These are phyloP conservation scores for Zopfia rhizophila DNA, from an alignment of 2,329 filamentous ascomycete genomes.

Conservation along the genomic window DNA sequence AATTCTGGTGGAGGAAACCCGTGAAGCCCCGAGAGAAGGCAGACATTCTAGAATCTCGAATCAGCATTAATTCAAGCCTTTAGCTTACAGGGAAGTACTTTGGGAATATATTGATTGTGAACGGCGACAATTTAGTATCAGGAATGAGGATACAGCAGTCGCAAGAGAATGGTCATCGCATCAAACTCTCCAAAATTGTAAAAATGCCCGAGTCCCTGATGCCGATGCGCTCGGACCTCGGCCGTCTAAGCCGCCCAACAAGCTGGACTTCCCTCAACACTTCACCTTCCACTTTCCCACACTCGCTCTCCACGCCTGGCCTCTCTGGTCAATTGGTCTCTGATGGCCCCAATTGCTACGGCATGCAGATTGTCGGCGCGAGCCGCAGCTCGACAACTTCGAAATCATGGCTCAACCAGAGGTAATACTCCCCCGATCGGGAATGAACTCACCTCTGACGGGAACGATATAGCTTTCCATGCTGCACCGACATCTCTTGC, in stretches of 20 bases:
- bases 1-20: slow-evolving; percentile 36
- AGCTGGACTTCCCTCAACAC: slow-evolving; percentile 36
- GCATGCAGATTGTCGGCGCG: slow-evolving; percentile 72
- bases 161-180: slow-evolving; percentile 1
- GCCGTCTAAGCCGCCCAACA: slow-evolving; percentile 45
- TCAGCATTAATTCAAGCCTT: neutral
- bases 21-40: slow-evolving; percentile 43
- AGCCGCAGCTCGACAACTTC: slow-evolving; percentile 65
- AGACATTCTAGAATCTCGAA: slow-evolving; percentile 40
- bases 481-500: slow-evolving; percentile 72
- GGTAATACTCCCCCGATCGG: slow-evolving; percentile 58
- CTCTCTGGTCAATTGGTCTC: slow-evolving; percentile 34
- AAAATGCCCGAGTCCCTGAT: slow-evolving; percentile 7
- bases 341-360: slow-evolving; percentile 74
- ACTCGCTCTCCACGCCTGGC: slow-evolving; percentile 24
- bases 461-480: slow-evolving; percentile 66
- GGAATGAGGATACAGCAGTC: no score
- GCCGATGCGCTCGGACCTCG: slow-evolving; percentile 25
- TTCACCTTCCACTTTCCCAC: slow-evolving; percentile 21
- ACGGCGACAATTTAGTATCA: no score
- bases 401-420: slow-evolving; percentile 64
- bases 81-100: neutral
- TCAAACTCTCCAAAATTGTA: slow-evolving; percentile 11
- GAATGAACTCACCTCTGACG: slow-evolving; percentile 31
- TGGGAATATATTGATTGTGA: no score